Conservation (phyloP, 257 asterid genomes). For the Penstemon davidsonii region DNA sequence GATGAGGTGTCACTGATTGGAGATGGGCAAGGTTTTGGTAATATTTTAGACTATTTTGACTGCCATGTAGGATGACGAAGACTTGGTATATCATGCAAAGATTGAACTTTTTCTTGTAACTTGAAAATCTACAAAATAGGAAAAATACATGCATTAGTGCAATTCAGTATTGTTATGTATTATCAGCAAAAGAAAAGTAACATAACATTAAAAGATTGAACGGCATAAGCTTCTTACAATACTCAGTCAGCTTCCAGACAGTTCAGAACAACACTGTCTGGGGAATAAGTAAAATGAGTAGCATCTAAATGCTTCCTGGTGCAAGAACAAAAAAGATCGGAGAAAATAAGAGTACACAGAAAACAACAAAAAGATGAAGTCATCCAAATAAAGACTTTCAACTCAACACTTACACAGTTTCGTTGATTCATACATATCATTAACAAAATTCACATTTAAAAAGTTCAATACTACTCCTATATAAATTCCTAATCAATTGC, state of each 20-base stretch:
- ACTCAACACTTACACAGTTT: conserved; percentile 2
- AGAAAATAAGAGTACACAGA: conserved; percentile 9
- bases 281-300: conserved; percentile 15
- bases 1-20: too few species aligned
- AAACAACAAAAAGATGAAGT: neutral
- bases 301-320: conserved; percentile 79
- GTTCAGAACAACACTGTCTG: neutral
- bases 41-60: too few species aligned
- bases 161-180: neutral
- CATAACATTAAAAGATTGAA: neutral
- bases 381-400: conserved; percentile 3
- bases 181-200: neutral
- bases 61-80: too few species aligned
- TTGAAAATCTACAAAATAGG: conserved; percentile 53
- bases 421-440: neutral
- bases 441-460: too few species aligned
- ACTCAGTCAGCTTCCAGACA: neutral
- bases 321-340: conserved; percentile 9
- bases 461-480: too few species aligned
- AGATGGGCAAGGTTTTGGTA: too few species aligned
- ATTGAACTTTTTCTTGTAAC: conserved; percentile 74
- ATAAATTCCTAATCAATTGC: neutral
- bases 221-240: neutral
- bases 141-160: neutral
- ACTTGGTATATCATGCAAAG: conserved; percentile 20